A percentile compares a stretch with the other conserved stretches of the same genome.
These are phyloP conservation scores for Allium sativum DNA, from an alignment of 106 monocot species.

Conservation along the genomic window DNA sequence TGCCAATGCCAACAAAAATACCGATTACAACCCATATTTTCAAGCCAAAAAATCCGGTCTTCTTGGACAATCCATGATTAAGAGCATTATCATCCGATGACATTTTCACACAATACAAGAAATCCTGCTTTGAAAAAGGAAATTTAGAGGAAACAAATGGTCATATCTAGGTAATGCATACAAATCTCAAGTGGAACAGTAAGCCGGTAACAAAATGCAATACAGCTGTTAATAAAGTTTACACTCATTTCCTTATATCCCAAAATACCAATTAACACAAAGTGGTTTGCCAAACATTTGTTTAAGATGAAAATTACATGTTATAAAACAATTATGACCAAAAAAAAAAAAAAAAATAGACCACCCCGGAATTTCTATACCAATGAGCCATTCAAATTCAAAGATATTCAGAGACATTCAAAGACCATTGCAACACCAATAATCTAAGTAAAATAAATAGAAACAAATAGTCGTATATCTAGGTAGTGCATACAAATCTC, in stretches of 20 bases:
- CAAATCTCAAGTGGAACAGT: background rate
- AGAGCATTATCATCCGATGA: constrained; percentile 32
- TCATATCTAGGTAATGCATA: background rate
- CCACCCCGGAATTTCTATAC: too few relatives aligned
- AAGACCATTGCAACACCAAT: too few relatives aligned
- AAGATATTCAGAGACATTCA: too few relatives aligned
- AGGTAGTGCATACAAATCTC: too few relatives aligned
- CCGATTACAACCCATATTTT: constrained; percentile 48
- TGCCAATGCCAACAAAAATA: constrained; percentile 25
- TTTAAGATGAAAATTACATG: too few relatives aligned
- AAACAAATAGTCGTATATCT: too few relatives aligned
- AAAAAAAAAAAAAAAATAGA: too few relatives aligned
- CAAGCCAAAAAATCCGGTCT: constrained; percentile 43
- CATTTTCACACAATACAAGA: constrained; percentile 7
- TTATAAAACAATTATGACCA: too few relatives aligned
- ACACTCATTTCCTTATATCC: constrained; percentile 1
- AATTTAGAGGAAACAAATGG: background rate
- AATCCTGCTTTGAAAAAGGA: constrained; percentile 2
- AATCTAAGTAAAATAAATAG: too few relatives aligned
- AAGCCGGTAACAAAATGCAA: background rate
- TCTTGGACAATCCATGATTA: constrained; percentile 27
- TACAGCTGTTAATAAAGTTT: background rate
- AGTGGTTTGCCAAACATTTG: too few relatives aligned
- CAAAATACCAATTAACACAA: too few relatives aligned
- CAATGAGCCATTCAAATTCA: too few relatives aligned